Conservation (phyloP, 495 filamentous ascomycete genomes). For the Pyrenopolyporus hunteri region DNA sequence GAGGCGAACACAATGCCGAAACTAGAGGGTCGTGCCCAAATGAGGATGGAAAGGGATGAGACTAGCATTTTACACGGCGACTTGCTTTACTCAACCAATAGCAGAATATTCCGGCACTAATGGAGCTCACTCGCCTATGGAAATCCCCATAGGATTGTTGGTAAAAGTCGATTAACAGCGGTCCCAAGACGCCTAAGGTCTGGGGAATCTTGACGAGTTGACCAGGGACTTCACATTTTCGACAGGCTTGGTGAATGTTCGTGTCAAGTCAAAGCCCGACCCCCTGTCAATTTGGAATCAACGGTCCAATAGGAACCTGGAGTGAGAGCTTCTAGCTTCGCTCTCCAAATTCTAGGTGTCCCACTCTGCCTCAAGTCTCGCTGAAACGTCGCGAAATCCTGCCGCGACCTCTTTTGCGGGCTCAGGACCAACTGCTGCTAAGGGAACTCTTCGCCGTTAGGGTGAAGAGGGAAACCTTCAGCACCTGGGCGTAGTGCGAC, state of each 20-base stretch:
- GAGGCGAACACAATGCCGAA: slow-evolving; percentile 22
- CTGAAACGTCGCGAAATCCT: slow-evolving; percentile 41
- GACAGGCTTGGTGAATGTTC: slow-evolving; percentile 15
- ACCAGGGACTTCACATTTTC: slow-evolving; percentile 16
- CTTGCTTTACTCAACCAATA: slow-evolving; percentile 8
- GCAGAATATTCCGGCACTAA: neutral
- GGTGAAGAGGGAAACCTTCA: slow-evolving; percentile 14
- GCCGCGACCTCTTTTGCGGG: slow-evolving; percentile 11
- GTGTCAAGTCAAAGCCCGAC: slow-evolving; percentile 17
- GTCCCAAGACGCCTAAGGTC: slow-evolving; percentile 3
- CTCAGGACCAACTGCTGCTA: slow-evolving; percentile 14
- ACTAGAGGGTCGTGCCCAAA: slow-evolving; percentile 11
- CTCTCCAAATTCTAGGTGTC: slow-evolving; percentile 36
- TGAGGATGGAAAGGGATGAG: slow-evolving; percentile 8
- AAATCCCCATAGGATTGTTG: slow-evolving; percentile 23
- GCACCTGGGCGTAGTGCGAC: slow-evolving; percentile 18
- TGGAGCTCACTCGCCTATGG: slow-evolving; percentile 3
- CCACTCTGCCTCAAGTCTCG: slow-evolving; percentile 34
- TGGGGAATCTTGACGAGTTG: neutral
- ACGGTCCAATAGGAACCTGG: slow-evolving; percentile 13
- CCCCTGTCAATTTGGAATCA: slow-evolving; percentile 2
- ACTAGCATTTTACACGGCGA: slow-evolving; percentile 12
- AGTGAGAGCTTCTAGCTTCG: slow-evolving; percentile 8
- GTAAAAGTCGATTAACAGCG: slow-evolving; percentile 16
- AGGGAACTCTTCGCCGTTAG: slow-evolving; percentile 5